phyloP scores from a whole-genome alignment of 768 basidiomycete genomes.

The Agaricus blazei region DNA sequence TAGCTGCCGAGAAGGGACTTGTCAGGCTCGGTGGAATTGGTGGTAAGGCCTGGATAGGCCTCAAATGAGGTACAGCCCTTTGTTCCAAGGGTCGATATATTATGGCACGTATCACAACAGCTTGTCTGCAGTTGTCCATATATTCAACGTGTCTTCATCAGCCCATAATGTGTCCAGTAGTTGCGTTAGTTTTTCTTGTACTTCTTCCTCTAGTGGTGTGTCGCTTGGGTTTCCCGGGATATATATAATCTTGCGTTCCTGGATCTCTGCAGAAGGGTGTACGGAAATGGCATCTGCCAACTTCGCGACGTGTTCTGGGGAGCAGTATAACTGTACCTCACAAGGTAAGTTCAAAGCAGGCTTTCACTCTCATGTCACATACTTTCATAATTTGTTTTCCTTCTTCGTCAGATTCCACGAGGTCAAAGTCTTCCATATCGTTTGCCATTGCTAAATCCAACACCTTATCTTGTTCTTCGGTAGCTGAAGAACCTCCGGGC shows the following conservation, averaged over 20 bases:
- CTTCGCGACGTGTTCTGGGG: constrained; percentile 10
- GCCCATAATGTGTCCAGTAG: constrained; percentile 51
- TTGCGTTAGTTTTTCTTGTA: constrained; percentile 31
- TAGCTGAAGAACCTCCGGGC: constrained; percentile 25
- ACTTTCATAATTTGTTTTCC: constrained; percentile 21
- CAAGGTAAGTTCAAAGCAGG: constrained; percentile 1
- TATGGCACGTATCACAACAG: neutral
- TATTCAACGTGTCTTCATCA: constrained; percentile 51
- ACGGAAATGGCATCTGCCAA: constrained; percentile 12
- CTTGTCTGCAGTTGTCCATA: constrained; percentile 49
- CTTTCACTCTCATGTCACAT: neutral
- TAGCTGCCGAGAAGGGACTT: constrained; percentile 24
- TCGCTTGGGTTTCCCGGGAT: constrained; percentile 39
- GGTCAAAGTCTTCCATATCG: constrained; percentile 42
- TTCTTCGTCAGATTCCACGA: constrained; percentile 22
- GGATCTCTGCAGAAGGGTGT: constrained; percentile 21
- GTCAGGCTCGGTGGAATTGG: constrained; percentile 9
- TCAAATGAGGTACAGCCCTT: neutral
- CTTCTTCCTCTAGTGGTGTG: constrained; percentile 29
- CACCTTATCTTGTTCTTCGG: constrained; percentile 25
- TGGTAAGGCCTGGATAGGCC: constrained; percentile 9
- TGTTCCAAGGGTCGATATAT: neutral
- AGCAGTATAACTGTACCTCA: constrained; percentile 10
- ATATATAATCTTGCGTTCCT: constrained; percentile 51
- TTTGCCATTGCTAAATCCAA: constrained; percentile 35